Evolutionary conservation across 257 asterid species (phyloP).

Genomic region (Fraxinus anomala): DNA sequence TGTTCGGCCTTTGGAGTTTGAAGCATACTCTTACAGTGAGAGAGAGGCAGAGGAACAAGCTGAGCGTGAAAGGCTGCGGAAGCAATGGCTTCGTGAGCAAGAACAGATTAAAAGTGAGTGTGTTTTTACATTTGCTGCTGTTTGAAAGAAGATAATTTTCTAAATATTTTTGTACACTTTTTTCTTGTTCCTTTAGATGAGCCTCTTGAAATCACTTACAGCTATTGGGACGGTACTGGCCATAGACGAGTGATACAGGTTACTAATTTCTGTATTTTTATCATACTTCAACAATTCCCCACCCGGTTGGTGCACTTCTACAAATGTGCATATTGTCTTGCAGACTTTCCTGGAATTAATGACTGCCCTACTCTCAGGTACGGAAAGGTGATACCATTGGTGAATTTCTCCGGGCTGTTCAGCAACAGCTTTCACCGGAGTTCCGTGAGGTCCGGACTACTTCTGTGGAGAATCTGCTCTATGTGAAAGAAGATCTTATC

Average conservation of each 20-base stretch:
- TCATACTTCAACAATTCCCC: background rate
- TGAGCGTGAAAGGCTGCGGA: conserved; percentile 90
- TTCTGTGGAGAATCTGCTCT: conserved; percentile 92
- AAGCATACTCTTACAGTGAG: conserved; percentile 98
- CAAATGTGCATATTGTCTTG: background rate
- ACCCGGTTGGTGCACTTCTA: background rate
- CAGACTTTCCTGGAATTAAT: conserved; percentile 7
- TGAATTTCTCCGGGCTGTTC: conserved; percentile 90
- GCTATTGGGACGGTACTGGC: conserved; percentile 99
- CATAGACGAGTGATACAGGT: conserved; percentile 92
- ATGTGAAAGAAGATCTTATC: conserved; percentile 98
- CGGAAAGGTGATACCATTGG: conserved; percentile 92
- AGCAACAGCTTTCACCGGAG: conserved; percentile 98
- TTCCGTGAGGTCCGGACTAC: conserved; percentile 94
- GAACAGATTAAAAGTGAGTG: conserved; percentile 78
- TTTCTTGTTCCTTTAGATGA: conserved; percentile 55
- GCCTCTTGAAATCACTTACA: conserved; percentile 92
- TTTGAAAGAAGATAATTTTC: conserved; percentile 9
- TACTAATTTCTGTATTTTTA: conserved; percentile 1
- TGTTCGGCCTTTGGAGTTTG: conserved; percentile 63
- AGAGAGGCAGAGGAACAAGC: conserved; percentile 99
- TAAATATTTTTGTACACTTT: conserved; percentile 21
- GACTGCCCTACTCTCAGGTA: conserved; percentile 47
- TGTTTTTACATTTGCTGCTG: conserved; percentile 18
- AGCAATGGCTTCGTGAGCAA: conserved; percentile 88